phyloP scores from a whole-genome alignment of 1,284 basidiomycete genomes.

The Meripilus lineatus region DNA sequence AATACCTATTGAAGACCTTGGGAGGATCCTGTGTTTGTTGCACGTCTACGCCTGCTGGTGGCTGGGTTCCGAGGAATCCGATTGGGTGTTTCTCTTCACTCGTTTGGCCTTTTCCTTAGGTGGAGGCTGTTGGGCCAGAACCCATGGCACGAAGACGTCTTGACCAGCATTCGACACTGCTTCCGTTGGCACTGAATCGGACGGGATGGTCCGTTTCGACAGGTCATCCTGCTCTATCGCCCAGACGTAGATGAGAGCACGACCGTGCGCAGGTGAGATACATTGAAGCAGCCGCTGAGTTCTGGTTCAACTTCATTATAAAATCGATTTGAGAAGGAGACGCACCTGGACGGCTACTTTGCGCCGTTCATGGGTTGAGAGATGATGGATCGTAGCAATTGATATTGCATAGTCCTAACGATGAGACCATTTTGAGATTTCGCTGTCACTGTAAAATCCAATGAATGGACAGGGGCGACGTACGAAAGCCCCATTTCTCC shows the following conservation, averaged over 20 bases:
- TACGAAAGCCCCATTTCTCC: constrained; percentile 77
- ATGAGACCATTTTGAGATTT: too few species aligned
- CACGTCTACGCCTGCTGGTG: background rate
- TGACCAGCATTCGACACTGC: constrained; percentile 27
- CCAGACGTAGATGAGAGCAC: constrained; percentile 97
- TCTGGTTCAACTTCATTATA: background rate
- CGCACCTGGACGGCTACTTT: constrained; percentile 67
- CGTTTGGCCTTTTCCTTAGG: constrained; percentile 11
- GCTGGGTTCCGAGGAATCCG: background rate
- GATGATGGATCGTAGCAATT: constrained; percentile 93
- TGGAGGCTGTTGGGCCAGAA: constrained; percentile 30
- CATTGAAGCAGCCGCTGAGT: constrained; percentile 59
- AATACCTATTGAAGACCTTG: constrained; percentile 79
- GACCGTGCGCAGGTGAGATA: constrained; percentile 61
- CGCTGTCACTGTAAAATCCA: background rate
- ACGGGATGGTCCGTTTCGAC: constrained; percentile 71
- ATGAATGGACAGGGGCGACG: constrained; percentile 27
- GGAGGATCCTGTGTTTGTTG: constrained; percentile 12
- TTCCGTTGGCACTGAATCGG: constrained; percentile 31
- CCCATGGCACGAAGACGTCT: constrained; percentile 77
- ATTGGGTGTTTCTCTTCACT: constrained; percentile 6
- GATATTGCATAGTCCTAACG: constrained; percentile 97
- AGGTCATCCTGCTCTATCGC: constrained; percentile 88
- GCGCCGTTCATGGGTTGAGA: constrained; percentile 74
- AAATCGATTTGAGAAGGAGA: background rate